Base-by-base conservation (phyloP, 768 basidiomycete genomes). In the Scleroderma citrinum region DNA sequence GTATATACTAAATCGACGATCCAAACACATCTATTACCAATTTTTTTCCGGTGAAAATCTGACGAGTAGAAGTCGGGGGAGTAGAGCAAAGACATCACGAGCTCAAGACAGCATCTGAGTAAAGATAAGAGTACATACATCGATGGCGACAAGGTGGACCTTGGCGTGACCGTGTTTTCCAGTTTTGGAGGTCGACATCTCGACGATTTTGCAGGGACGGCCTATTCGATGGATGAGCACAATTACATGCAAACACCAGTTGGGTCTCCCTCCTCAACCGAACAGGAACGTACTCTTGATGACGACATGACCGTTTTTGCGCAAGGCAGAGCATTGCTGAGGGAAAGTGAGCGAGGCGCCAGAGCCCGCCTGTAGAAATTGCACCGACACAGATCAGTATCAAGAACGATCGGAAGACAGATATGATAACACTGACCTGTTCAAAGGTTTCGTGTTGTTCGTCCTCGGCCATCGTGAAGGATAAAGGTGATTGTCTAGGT, bases 111-210 rank as follows among this genome's bases (percentile, higher is more conserved):
- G 39, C 41, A 50, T 37, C 23, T 21, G 19, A 10, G 32, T 44
- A 20, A 16, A 17, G 36, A 11, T 36, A 43, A 39, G 43, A 23
- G 41, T 29, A 81, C 92, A 55, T 66, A 96, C 94, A 73, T 99
- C 96, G 68, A 91, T 89, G 68, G 84, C 96, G 60, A 97, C 82
- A 55, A 99, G 81, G 74, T 98, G 93, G 66, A 98, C 96, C 75
- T 98, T 99, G 71, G 96, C 95, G 76, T 99, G 95, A 62, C 95
- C 95, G 77, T 98, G 95, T 83, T 98, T 98, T 62, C 95, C 94
- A 42, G 93, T 95, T 83, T 98, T 98, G 69, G 94, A 98, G 75
- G 94, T 96, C 55, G 92, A 95, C 94, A 96, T 97, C 70, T 96
- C 93, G 61, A 93, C 84, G 73, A 92, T 92, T 78, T 98, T 98